These are phyloP conservation scores for Aspergillus sclerotiicarbonarius DNA, from an alignment of 495 filamentous ascomycete genomes.

Conservation along the genomic window DNA sequence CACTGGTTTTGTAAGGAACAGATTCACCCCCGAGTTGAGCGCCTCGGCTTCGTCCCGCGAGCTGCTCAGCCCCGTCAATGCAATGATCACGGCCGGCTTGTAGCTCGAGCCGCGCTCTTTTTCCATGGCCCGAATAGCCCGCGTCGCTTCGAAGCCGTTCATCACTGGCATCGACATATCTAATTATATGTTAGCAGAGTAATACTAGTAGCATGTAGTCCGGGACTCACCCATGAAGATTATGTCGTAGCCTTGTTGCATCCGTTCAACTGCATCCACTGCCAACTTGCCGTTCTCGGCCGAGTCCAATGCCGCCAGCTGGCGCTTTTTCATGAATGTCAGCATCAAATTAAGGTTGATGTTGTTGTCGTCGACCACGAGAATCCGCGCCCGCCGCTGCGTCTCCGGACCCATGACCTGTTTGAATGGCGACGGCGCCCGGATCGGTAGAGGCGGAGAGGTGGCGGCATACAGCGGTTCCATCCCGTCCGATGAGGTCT, in stretches of 20 bases:
- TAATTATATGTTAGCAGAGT: constrained; percentile 14
- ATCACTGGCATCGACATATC: constrained; percentile 78
- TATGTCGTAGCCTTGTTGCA: constrained; percentile 48
- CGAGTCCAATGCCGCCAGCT: constrained; percentile 36
- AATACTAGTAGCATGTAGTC: too few relatives aligned
- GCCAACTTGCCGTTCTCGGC: constrained; percentile 55
- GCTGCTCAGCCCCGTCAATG: constrained; percentile 66
- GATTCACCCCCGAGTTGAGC: constrained; percentile 63
- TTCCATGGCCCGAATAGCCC: constrained; percentile 64
- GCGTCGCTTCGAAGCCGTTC: constrained; percentile 72
- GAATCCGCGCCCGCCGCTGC: constrained; percentile 33
- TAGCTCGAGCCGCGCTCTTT: constrained; percentile 34
- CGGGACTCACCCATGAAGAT: constrained; percentile 54
- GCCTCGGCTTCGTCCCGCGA: constrained; percentile 64
- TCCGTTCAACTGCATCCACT: constrained; percentile 46
- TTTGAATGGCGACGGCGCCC: constrained; percentile 7
- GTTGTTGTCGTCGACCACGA: constrained; percentile 73
- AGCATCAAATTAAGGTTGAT: constrained; percentile 72
- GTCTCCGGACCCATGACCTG: constrained; percentile 1
- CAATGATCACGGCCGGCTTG: constrained; percentile 58
- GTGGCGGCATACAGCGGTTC: constrained; percentile 8
- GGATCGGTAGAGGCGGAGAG: constrained; percentile 6
- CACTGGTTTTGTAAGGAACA: constrained; percentile 74
- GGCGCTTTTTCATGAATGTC: constrained; percentile 56
- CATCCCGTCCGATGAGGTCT: neutral